These are phyloP conservation scores for Aspergillus nidulans DNA, from an alignment of 495 filamentous ascomycete genomes.

Conservation along the genomic window DNA sequence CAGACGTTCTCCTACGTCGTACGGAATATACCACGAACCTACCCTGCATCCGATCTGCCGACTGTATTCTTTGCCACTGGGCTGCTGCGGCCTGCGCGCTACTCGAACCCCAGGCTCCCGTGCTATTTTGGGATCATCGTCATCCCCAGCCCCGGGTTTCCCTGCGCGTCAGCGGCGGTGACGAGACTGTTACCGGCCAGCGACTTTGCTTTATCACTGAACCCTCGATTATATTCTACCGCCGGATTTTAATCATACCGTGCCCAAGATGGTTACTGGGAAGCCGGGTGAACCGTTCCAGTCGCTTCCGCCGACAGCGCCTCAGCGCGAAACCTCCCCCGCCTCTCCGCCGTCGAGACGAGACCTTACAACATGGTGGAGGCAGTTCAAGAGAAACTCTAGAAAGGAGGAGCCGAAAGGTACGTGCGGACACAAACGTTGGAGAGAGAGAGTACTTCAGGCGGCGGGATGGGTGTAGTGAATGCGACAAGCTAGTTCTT, in stretches of 20 bases:
- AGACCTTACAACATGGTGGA: slow-evolving; percentile 90
- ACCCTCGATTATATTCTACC: slow-evolving; percentile 4
- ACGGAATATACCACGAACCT: neutral
- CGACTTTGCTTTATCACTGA: slow-evolving; percentile 6
- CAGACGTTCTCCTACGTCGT: neutral
- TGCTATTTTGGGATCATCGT: slow-evolving; percentile 35
- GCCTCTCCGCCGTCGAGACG: slow-evolving; percentile 66
- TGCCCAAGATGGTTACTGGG: slow-evolving; percentile 39
- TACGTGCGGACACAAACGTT: slow-evolving; percentile 33
- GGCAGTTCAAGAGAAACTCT: slow-evolving; percentile 70
- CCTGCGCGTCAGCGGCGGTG: slow-evolving; percentile 31
- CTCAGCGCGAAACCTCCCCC: slow-evolving; percentile 28
- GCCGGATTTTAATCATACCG: slow-evolving; percentile 10
- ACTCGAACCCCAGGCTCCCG: slow-evolving; percentile 17
- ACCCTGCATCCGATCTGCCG: neutral
- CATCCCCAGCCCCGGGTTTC: slow-evolving; percentile 37
- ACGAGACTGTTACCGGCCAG: slow-evolving; percentile 22
- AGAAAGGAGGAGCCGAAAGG: slow-evolving; percentile 76
- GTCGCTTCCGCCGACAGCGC: slow-evolving; percentile 29
- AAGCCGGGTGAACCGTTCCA: slow-evolving; percentile 38
- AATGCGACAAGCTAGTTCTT: slow-evolving; percentile 9
- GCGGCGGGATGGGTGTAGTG: neutral
- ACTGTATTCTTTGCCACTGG: slow-evolving; percentile 7
- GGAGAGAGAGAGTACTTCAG: too few species aligned
- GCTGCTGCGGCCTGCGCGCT: slow-evolving; percentile 19